phyloP scores from a whole-genome alignment of 768 basidiomycete species.

The Cystofilobasidium macerans region DNA sequence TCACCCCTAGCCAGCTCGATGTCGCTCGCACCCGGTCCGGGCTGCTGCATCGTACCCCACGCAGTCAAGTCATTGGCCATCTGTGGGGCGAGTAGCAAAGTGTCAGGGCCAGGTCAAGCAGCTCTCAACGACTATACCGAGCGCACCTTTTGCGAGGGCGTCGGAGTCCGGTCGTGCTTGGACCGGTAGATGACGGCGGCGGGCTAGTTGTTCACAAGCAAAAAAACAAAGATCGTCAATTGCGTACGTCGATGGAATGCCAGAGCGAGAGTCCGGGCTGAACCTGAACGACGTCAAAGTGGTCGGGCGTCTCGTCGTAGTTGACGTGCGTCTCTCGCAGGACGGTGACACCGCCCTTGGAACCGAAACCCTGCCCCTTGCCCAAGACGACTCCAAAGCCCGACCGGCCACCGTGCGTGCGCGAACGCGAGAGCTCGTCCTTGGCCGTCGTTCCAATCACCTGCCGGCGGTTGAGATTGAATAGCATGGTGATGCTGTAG shows the following conservation, averaged over 20 bases:
- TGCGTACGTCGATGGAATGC: too few relatives aligned
- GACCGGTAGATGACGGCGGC: conserved; percentile 4
- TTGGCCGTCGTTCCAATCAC: background rate
- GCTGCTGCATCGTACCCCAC: background rate
- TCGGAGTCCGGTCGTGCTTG: background rate
- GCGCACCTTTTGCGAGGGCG: background rate
- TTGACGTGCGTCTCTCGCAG: background rate
- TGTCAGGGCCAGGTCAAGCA: too few relatives aligned
- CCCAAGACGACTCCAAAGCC: background rate
- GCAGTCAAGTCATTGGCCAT: too few relatives aligned
- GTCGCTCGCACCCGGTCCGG: too few relatives aligned
- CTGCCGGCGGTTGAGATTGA: background rate
- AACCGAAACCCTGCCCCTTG: background rate
- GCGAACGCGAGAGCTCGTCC: background rate
- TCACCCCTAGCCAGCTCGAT: conserved; percentile 2
- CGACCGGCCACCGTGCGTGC: background rate
- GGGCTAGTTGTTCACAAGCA: too few relatives aligned
- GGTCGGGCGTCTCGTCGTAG: background rate
- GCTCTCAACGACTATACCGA: too few relatives aligned
- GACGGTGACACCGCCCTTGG: background rate
- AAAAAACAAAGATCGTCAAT: too few relatives aligned
- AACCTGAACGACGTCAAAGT: conserved; percentile 1
- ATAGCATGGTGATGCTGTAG: background rate
- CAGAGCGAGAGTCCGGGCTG: background rate
- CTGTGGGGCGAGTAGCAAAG: too few relatives aligned